Conservation (phyloP, 169 alveolate genomes). For the Plasmodium fragile region DNA sequence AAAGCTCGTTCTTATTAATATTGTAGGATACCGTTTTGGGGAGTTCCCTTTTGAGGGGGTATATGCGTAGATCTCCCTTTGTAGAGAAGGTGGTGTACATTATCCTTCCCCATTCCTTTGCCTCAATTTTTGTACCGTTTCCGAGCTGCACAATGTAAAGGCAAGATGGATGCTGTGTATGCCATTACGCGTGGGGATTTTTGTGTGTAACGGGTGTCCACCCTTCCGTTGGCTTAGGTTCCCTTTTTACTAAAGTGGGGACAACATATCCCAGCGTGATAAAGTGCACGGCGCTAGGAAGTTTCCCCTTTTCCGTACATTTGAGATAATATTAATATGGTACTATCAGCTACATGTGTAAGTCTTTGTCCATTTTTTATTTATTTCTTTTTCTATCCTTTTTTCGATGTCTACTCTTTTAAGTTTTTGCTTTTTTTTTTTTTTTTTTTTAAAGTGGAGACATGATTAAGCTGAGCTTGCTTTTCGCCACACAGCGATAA, state of each 20-base stretch:
- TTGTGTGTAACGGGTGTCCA: not conserved
- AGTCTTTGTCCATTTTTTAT: not conserved
- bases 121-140: not conserved
- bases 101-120: not conserved
- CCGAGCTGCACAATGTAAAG: not conserved
- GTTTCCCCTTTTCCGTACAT: not conserved
- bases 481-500: not conserved
- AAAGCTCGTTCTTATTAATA: not conserved
- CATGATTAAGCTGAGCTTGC: not conserved
- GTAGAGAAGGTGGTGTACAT: not conserved
- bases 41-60: not conserved
- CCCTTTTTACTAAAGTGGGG: not conserved
- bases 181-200: not conserved
- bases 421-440: not conserved
- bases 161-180: not conserved
- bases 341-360: not conserved
- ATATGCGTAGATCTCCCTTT: not conserved
- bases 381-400: not conserved
- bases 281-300: not conserved
- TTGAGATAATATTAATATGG: not conserved
- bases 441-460: not conserved
- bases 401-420: not conserved
- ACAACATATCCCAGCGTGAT: not conserved
- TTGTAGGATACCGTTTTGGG: not conserved
- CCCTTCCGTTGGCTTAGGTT: not conserved